A percentile compares a stretch with the other conserved stretches of the same genome.
These are phyloP conservation scores for Periconia sp. DNA, from an alignment of 2,329 filamentous ascomycete species.

Conservation along the genomic window DNA sequence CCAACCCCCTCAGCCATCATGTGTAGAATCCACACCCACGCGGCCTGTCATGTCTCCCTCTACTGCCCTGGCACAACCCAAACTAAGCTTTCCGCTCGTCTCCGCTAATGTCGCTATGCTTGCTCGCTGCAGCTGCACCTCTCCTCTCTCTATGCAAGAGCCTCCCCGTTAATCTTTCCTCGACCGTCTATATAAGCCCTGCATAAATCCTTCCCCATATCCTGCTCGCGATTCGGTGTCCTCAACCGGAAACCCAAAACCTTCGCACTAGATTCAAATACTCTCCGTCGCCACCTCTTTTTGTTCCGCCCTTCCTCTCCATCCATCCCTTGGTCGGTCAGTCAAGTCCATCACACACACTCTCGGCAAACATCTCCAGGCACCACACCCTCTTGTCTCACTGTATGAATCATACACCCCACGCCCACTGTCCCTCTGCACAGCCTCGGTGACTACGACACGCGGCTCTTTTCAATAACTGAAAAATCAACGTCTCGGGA, in stretches of 20 bases:
- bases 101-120: constrained; percentile 37
- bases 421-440: constrained; percentile 17
- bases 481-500: neutral
- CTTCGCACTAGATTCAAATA: constrained; percentile 9
- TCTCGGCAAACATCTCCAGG: constrained; percentile 31
- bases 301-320: constrained; percentile 9
- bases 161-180: constrained; percentile 13
- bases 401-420: constrained; percentile 25
- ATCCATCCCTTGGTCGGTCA: neutral
- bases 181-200: constrained; percentile 33
- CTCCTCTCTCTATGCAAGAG: constrained; percentile 20
- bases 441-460: constrained; percentile 34
- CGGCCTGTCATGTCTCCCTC: constrained; percentile 33
- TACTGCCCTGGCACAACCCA: constrained; percentile 32
- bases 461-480: constrained; percentile 24
- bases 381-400: constrained; percentile 33
- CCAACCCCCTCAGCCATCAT: constrained; percentile 22
- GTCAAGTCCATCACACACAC: too few relatives aligned
- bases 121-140: constrained; percentile 21
- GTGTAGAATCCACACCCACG: constrained; percentile 28
- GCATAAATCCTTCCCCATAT: constrained; percentile 22
- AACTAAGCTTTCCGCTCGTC: constrained; percentile 40
- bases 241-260: constrained; percentile 24
- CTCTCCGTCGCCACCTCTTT: constrained; percentile 13
- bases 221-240: constrained; percentile 17